phyloP scores from a whole-genome alignment of 2,329 filamentous ascomycete species.

The Aplosporella prunicola region DNA sequence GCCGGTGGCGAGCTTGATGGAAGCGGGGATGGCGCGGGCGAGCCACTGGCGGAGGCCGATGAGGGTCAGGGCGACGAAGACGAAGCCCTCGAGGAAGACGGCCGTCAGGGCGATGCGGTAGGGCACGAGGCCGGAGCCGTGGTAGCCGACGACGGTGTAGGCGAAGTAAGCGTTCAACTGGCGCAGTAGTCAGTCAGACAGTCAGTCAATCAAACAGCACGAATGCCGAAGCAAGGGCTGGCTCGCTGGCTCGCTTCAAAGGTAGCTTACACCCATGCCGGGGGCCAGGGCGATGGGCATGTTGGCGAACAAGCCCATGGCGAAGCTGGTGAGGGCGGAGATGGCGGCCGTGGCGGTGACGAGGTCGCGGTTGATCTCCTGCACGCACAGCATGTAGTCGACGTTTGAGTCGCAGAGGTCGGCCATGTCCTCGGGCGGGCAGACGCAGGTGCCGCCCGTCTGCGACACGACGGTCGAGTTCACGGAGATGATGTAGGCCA shows the following conservation, averaged over 20 bases:
- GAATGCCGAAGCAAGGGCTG: no score
- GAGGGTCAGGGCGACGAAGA: slow-evolving; percentile 70
- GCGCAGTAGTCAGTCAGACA: background rate
- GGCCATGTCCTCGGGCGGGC: slow-evolving; percentile 39
- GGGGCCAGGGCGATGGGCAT: slow-evolving; percentile 66
- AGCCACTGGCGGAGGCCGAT: slow-evolving; percentile 67
- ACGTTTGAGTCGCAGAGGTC: slow-evolving; percentile 47
- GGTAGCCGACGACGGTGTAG: slow-evolving; percentile 68
- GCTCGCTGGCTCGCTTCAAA: no score
- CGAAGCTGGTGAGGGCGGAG: slow-evolving; percentile 67
- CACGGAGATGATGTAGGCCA: slow-evolving; percentile 53
- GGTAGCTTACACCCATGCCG: slow-evolving; percentile 51
- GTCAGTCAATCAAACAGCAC: slow-evolving; percentile 4
- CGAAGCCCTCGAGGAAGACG: slow-evolving; percentile 79
- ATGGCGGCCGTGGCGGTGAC: slow-evolving; percentile 82
- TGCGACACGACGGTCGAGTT: slow-evolving; percentile 64
- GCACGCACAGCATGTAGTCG: slow-evolving; percentile 54
- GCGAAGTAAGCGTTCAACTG: slow-evolving; percentile 75
- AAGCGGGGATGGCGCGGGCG: slow-evolving; percentile 68
- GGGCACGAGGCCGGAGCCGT: slow-evolving; percentile 63
- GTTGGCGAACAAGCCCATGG: slow-evolving; percentile 75
- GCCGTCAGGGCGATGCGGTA: slow-evolving; percentile 72
- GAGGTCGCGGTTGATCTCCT: slow-evolving; percentile 61
- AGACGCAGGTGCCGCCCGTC: slow-evolving; percentile 67
- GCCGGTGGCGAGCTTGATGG: slow-evolving; percentile 78